phyloP scores from a whole-genome alignment of 441 rosid species.

The Manihot esculenta region DNA sequence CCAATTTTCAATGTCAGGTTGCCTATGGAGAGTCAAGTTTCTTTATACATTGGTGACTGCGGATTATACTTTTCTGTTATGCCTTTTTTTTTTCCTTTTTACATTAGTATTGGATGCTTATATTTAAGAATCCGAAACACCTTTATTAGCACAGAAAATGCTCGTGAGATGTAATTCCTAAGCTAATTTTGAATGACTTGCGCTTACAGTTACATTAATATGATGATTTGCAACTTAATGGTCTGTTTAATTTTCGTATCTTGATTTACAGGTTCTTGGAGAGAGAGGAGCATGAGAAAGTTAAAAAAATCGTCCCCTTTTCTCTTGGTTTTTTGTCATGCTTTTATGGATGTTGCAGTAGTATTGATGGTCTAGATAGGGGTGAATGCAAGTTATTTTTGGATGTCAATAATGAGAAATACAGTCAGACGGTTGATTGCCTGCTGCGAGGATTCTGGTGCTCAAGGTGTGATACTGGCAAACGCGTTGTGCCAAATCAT shows the following conservation, averaged over 20 bases:
- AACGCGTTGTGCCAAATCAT: conserved; percentile 32
- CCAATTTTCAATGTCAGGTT: neutral
- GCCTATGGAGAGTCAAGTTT: neutral
- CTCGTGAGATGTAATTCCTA: neutral
- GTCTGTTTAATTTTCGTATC: conserved; percentile 26
- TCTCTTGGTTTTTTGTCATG: conserved; percentile 84
- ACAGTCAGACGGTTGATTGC: conserved; percentile 43
- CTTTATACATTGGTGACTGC: neutral
- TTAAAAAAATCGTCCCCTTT: conserved; percentile 67
- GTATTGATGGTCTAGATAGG: conserved; percentile 37
- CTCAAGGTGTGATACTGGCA: conserved; percentile 65
- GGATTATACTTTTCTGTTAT: neutral
- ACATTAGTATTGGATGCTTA: neutral
- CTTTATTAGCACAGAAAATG: neutral
- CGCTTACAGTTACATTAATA: neutral
- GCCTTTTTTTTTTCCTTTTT: neutral
- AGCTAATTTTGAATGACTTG: neutral
- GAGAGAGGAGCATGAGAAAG: conserved; percentile 55
- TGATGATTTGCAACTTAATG: neutral
- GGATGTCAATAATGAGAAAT: conserved; percentile 40
- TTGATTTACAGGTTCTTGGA: conserved; percentile 57
- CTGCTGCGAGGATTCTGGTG: conserved; percentile 81
- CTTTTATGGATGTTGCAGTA: conserved; percentile 56
- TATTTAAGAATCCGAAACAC: conserved; percentile 1
- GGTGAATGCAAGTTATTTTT: conserved; percentile 61